Base-by-base conservation (phyloP, 345 rosid species). In the Xanthoceras sorbifolium region DNA sequence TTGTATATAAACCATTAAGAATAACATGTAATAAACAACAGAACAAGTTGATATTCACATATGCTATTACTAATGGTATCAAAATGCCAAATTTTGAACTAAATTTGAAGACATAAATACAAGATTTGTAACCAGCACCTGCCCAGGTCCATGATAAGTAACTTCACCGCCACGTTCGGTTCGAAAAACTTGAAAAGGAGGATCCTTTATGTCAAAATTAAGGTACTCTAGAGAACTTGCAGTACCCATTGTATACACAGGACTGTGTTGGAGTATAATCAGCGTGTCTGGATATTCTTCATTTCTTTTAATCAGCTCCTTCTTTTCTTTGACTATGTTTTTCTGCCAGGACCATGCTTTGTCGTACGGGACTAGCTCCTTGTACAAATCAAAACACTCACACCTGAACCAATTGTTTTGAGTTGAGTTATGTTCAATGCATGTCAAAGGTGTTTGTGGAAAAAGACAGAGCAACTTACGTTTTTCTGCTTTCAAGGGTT, bases 111-210 rank as follows among this genome's bases (percentile, higher is more conserved):
- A 29, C n/a, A 74, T 48, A 64, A 17, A 29, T 2, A 59, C 12
- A 11, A 29, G 12, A n/a, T 36, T 79, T 44, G 20, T 66, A 40
- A 9, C 67, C 60, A 67, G 40, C 84, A 93, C 99, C 93, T 91
- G 98, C 31, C 94, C 99, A 80, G 99, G 98, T 1, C 98, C 98
- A 71, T 93, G 96, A 82, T 93, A 91, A 15, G 99, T 93, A 82
- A 91, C 94, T 78, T 90, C 98, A 15, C 99, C 99, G 46, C 97
- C 98, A 36, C 98, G 89, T 67, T 95, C 96, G 7, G 96, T 92
- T 76, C 91, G 86, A 79, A 83, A 87, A 62, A 95, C 87, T 73
- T 93, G 88, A 36, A 81, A 88, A 82, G 97, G 96, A 85, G 93
- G 87, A 60, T 89, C 67, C 59, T 86, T 76, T 76, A 84, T 1